Evolutionary conservation across 177 flowering plant species (phyloP), one percentile per base, ranked within the genome.

Genomic region (Vitis hybrid): DNA sequence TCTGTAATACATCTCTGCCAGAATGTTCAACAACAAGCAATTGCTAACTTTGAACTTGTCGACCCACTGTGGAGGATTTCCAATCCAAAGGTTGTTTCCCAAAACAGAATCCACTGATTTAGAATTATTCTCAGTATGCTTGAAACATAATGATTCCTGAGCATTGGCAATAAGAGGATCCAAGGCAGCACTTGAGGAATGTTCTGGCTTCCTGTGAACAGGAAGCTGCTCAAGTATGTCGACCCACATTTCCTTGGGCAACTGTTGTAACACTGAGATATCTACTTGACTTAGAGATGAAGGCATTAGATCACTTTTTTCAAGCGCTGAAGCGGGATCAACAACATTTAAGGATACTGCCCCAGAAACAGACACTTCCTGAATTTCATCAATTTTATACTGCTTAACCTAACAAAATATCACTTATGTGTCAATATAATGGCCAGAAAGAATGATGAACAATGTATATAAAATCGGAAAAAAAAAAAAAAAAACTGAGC

Each of bases 251-350:
- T 89, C 94, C 65, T 87, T 85, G 62, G 99, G 99, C 69, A 93
- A 77, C 73, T 93, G 82, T 66, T 85, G 88, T 65, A 91, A 72
- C 67, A 95, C 88, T 15, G 86, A 82, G 26, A 56, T 32, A 82
- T 93, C 97, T n/a, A 93, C 82, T 85, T 94, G 97, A 81, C 94
- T 93, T 73, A 90, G 74, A 73, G 98, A 91, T 56, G 85, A 75
- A 71, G 98, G 98, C 93, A 93, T 80, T 32, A 91, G 62, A 75
- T 84, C 87, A 78, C 61, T 59, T 10, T 61, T 72, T 50, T 64
- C 67, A 52, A 68, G 75, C 67, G 56, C 67, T 1, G 49, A 8
- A 67, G 72, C 4, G n/a, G 73, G 62, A 58, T 40, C 10, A 30
- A 45, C 77, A 67, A 67, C 17, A 62, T 66, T 69, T 15, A 71